Evolutionary conservation across 2,329 filamentous ascomycete genomes (phyloP).

Genomic region (Talaromyces funiculosus): DNA sequence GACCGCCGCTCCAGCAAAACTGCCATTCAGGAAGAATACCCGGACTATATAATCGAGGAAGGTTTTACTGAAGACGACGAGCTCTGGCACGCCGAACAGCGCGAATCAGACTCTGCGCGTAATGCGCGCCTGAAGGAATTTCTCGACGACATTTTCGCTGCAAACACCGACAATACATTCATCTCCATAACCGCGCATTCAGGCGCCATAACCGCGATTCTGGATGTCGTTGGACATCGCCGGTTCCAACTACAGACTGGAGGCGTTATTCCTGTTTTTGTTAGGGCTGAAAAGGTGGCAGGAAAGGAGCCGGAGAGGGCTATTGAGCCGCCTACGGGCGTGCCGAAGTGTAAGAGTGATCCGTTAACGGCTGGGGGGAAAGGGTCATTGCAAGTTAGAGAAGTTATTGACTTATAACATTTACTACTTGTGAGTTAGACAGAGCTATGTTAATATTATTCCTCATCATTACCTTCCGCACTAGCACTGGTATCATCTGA

Average conservation of each 20-base stretch:
- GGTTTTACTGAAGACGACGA: slow-evolving; percentile 52
- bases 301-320: slow-evolving; percentile 17
- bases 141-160: slow-evolving; percentile 50
- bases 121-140: slow-evolving; percentile 42
- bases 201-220: slow-evolving; percentile 51
- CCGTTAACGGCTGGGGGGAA: not conserved
- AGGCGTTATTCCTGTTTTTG: slow-evolving; percentile 47
- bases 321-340: slow-evolving; percentile 23
- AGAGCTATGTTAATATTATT: no score
- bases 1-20: slow-evolving; percentile 50
- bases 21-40: slow-evolving; percentile 46
- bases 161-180: slow-evolving; percentile 37
- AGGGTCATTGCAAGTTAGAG: slow-evolving; percentile 4
- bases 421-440: no score
- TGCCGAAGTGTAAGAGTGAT: slow-evolving; percentile 21
- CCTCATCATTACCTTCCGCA: not conserved
- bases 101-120: slow-evolving; percentile 47
- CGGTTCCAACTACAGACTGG: slow-evolving; percentile 46
- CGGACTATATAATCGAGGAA: slow-evolving; percentile 47
- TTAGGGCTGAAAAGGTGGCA: slow-evolving; percentile 35
- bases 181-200: slow-evolving; percentile 56
- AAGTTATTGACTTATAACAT: not conserved
- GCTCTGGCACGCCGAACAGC: slow-evolving; percentile 45
- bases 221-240: slow-evolving; percentile 44
- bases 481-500: not conserved